Evolutionary conservation across 108 stramenopile genomes (phyloP).

Genomic region (Aurantiochytrium sp.): DNA sequence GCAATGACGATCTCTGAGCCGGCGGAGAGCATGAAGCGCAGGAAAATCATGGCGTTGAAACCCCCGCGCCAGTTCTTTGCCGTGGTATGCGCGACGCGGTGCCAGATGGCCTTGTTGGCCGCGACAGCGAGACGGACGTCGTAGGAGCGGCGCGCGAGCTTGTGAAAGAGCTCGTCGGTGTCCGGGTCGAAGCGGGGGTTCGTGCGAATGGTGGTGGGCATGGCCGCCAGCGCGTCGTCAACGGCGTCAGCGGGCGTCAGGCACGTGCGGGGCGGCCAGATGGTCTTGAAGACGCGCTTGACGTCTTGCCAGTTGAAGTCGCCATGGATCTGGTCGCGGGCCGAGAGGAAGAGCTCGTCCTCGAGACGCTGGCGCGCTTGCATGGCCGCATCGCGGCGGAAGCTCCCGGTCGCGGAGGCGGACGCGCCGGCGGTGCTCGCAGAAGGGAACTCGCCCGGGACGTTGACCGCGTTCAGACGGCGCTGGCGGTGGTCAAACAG

Average conservation of each 20-base stretch:
- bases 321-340: neutral
- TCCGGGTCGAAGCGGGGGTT: neutral
- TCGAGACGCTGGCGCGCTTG: neutral
- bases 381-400: neutral
- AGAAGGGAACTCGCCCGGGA: no score
- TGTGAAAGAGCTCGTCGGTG: neutral
- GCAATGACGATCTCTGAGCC: conserved; percentile 3
- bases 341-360: neutral
- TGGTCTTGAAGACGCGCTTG: neutral
- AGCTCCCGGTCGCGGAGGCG: neutral
- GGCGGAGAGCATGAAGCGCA: neutral
- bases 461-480: neutral
- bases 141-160: neutral
- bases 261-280: neutral
- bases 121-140: neutral
- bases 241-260: neutral
- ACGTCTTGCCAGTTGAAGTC: neutral
- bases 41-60: neutral
- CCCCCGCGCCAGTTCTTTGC: conserved; percentile 16
- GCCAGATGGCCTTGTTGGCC: neutral
- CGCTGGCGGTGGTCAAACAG: neutral
- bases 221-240: neutral
- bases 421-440: no score
- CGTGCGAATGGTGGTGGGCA: neutral
- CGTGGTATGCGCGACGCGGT: neutral